These are phyloP conservation scores for Setaria viridis DNA, from an alignment of 202 grass and related monocot genomes.

Conservation along the genomic window DNA sequence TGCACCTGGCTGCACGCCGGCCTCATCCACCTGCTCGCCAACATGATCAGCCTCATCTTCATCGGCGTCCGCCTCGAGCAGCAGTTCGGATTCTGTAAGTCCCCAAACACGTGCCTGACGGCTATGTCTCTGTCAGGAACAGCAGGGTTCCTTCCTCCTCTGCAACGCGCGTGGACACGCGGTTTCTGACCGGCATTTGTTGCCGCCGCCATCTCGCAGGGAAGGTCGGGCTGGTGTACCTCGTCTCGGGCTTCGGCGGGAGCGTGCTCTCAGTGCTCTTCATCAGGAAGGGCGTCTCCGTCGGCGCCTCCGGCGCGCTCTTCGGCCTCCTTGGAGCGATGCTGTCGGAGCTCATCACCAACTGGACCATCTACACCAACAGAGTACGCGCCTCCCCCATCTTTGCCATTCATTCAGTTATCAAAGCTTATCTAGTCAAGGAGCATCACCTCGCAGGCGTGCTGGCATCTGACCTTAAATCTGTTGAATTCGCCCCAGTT, in stretches of 20 bases:
- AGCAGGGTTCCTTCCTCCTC: too few species aligned
- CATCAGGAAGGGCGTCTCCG: slow-evolving; percentile 78
- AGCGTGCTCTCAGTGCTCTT: slow-evolving; percentile 83
- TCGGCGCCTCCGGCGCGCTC: slow-evolving; percentile 89
- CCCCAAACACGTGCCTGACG: neutral
- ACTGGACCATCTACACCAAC: slow-evolving; percentile 92
- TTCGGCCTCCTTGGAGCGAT: slow-evolving; percentile 94
- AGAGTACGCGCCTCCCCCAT: slow-evolving; percentile 44
- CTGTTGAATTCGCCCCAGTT: slow-evolving; percentile 27
- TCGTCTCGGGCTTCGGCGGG: slow-evolving; percentile 84
- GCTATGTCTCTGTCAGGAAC: neutral
- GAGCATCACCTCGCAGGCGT: neutral
- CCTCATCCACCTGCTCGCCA: slow-evolving; percentile 75
- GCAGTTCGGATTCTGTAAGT: slow-evolving; percentile 90
- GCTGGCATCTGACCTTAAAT: neutral
- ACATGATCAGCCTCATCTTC: slow-evolving; percentile 86
- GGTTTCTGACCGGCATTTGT: slow-evolving; percentile 38
- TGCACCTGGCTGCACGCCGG: slow-evolving; percentile 85
- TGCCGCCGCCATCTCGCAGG: slow-evolving; percentile 50
- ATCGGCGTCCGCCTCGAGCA: slow-evolving; percentile 83
- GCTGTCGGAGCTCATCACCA: slow-evolving; percentile 90
- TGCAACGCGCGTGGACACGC: neutral
- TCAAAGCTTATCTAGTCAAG: too few species aligned
- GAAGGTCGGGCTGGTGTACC: slow-evolving; percentile 75
- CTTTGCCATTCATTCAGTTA: too few species aligned